Conservation (phyloP, 2,329 filamentous ascomycete species). For the Diplocarpon mali region DNA sequence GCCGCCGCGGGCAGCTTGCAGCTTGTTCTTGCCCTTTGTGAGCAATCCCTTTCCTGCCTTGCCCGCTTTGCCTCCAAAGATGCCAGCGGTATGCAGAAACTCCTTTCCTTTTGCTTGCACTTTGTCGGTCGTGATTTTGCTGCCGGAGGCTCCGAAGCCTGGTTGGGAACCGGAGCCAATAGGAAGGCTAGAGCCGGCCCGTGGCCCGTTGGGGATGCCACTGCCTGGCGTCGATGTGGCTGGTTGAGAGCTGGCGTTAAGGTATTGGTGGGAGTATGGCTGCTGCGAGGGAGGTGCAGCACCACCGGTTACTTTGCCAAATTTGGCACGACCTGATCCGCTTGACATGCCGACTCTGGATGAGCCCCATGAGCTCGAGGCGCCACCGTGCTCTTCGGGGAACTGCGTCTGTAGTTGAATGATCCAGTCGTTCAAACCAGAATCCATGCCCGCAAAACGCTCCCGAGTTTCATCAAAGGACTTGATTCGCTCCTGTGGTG, state of each 20-base stretch:
- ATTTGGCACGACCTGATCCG: constrained; percentile 16
- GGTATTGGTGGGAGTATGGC: constrained; percentile 46
- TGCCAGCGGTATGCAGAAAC: constrained; percentile 70
- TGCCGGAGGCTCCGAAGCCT: constrained; percentile 17
- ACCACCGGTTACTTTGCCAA: constrained; percentile 12
- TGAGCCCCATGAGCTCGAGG: constrained; percentile 14
- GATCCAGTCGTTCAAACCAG: constrained; percentile 57
- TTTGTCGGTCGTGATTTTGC: constrained; percentile 27
- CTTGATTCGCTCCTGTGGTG: constrained; percentile 55
- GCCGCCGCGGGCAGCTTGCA: constrained; percentile 47
- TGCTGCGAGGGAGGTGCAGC: constrained; percentile 27
- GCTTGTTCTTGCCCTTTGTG: constrained; percentile 80
- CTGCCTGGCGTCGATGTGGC: constrained; percentile 13
- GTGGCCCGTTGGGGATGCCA: constrained; percentile 3
- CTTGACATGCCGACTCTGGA: constrained; percentile 10
- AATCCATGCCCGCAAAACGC: constrained; percentile 61
- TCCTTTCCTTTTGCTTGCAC: constrained; percentile 69
- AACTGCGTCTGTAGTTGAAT: constrained; percentile 33
- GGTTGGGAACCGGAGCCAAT: constrained; percentile 16
- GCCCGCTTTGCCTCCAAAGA: constrained; percentile 54
- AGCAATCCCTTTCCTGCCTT: constrained; percentile 86
- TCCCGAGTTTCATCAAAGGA: constrained; percentile 63
- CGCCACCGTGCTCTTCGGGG: constrained; percentile 40
- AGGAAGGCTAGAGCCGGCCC: constrained; percentile 9
- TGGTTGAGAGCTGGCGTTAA: constrained; percentile 36